Evolutionary conservation across 345 rosid genomes (phyloP), one percentile per base, ranked within the genome.

Genomic region (Camelina sativa): DNA sequence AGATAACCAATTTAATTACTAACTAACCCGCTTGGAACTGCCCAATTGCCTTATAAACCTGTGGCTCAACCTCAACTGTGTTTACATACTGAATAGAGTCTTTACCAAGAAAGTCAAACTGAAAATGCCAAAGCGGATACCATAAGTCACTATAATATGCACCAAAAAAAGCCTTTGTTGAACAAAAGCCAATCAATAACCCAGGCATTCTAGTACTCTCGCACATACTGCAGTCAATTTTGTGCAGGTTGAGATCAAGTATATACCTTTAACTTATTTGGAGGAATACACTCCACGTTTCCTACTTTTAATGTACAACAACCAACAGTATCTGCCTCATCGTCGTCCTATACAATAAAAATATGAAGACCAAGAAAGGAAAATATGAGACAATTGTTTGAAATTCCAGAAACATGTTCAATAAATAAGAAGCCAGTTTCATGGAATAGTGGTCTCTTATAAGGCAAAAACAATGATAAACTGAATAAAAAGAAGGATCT

Each of bases 81-180:
- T 96, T 96, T 76, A 89, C 89, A 79, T 96, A 96, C 72, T 91
- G 90, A 77, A 96, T 96, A 19, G 98, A 96, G 82, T 96, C 99
- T 85, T 96, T 96, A 89, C 99, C 99, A 43, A 96, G 99, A 83
- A 96, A 96, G 88, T 96, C 97, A 82, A 96, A 96, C 99, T 96
- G 73, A 72, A 77, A 66, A 66, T 62, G 44, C 52, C 51, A 69
- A 62, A 76, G 25, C 48, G 4, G 64, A 76, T 62, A 68, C 55
- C 40, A 76, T 62, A 30, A 54, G 70, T 44, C n/a, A 76, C 48
- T 62, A 44, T 43, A 53, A 32, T 43, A 52, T 13, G 57, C 40
- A 76, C 16, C 34, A 13, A 53, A n/a, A 67, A 25, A 46, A 41
- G 30, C 30, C 32, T 23, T 65, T 43, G 38, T 65, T 56, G n/a